A percentile compares a stretch with the other conserved stretches of the same genome.
These are phyloP conservation scores for Cryptococcus sp. DNA, from an alignment of 1,284 basidiomycete species.

Conservation along the genomic window DNA sequence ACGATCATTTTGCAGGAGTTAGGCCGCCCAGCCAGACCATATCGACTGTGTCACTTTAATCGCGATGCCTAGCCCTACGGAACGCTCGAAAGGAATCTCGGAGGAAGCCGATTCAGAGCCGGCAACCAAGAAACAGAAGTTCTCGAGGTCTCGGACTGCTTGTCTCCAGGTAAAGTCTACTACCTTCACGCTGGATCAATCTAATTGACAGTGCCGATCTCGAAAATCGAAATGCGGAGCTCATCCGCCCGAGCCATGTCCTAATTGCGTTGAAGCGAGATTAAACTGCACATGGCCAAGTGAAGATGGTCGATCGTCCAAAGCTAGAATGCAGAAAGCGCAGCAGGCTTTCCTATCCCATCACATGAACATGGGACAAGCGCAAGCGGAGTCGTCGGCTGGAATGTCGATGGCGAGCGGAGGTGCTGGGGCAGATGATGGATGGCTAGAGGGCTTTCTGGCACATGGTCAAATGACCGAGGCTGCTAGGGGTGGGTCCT, in stretches of 20 bases:
- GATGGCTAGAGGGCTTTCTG: background rate
- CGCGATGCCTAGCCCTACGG: no score
- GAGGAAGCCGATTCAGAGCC: constrained; percentile 1
- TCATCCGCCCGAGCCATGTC: constrained; percentile 19
- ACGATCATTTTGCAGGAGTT: no score
- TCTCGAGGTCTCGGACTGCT: constrained; percentile 21
- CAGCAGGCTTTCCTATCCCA: background rate
- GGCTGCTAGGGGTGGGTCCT: background rate
- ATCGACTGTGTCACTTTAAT: no score
- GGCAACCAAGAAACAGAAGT: constrained; percentile 21
- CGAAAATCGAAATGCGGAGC: constrained; percentile 27
- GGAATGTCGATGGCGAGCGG: background rate
- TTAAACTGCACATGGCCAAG: constrained; percentile 25
- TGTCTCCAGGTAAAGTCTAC: constrained; percentile 15
- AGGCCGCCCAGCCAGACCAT: no score
- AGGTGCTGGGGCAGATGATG: background rate
- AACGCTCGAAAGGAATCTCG: background rate
- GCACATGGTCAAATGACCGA: background rate
- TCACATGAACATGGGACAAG: background rate
- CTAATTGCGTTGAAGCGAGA: constrained; percentile 20
- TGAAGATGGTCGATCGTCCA: constrained; percentile 21
- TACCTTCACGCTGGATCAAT: background rate
- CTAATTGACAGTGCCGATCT: constrained; percentile 18
- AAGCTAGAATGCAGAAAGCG: constrained; percentile 15
- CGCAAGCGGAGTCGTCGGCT: background rate